These are phyloP conservation scores for Orbilia blumenaviensis DNA, from an alignment of 2,329 filamentous ascomycete species.

Conservation along the genomic window DNA sequence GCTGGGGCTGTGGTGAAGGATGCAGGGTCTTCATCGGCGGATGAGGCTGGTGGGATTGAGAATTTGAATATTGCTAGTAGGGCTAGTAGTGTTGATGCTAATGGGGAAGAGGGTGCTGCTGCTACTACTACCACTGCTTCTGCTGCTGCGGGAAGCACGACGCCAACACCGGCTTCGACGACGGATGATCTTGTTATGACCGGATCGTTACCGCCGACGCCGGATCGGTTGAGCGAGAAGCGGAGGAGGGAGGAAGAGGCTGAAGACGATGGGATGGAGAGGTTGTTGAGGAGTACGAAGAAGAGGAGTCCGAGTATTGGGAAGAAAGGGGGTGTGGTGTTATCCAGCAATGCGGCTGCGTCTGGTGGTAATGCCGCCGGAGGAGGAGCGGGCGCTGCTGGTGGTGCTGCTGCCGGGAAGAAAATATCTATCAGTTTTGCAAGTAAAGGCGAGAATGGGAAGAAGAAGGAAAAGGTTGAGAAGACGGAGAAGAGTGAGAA, in stretches of 20 bases:
- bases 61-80: constrained; percentile 42
- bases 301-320: constrained; percentile 43
- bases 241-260: constrained; percentile 80
- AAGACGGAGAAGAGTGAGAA: constrained; percentile 20
- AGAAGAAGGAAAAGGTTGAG: constrained; percentile 44
- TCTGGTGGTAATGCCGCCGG: no score
- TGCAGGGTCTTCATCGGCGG: constrained; percentile 57
- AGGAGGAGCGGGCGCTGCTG: no score
- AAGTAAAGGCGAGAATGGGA: constrained; percentile 43
- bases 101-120: constrained; percentile 9
- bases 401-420: constrained; percentile 56
- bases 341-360: neutral
- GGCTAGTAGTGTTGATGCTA: constrained; percentile 32
- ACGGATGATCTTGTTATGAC: constrained; percentile 56
- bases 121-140: neutral
- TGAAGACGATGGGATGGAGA: constrained; percentile 89
- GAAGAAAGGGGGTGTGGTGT: constrained; percentile 22
- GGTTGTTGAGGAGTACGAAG: constrained; percentile 68
- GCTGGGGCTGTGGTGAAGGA: constrained; percentile 55
- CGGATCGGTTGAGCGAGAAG: constrained; percentile 85
- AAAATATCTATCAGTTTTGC: constrained; percentile 58
- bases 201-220: constrained; percentile 64
- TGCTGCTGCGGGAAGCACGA: constrained; percentile 1
- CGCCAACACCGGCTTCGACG: constrained; percentile 21
- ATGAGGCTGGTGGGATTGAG: constrained; percentile 30